A percentile compares a stretch with the other conserved stretches of the same genome.
phyloP scores from a whole-genome alignment of 108 stramenopile species.

The Cyclotella kingstonii region DNA sequence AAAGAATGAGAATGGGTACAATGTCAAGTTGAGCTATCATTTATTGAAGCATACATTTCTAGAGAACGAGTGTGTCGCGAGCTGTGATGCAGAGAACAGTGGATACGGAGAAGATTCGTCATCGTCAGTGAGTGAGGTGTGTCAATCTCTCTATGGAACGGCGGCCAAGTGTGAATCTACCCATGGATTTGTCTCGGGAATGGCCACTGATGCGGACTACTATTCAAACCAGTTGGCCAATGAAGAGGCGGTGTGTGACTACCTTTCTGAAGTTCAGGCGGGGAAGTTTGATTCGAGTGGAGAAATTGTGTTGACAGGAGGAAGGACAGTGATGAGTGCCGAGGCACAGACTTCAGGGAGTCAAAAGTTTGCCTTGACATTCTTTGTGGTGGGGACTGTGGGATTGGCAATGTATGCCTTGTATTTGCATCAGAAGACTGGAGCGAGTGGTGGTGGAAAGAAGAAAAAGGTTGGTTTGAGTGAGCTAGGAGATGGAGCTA shows the following conservation, averaged over 20 bases:
- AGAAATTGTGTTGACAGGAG: conserved; percentile 42
- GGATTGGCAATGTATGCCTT: conserved; percentile 73
- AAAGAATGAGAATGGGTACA: conserved; percentile 58
- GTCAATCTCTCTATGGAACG: conserved; percentile 62
- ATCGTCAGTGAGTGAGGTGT: conserved; percentile 53
- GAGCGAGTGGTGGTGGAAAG: not conserved
- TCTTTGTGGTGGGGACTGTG: conserved; percentile 72
- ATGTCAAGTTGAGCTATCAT: conserved; percentile 77
- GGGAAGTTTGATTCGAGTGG: conserved; percentile 45
- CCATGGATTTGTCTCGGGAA: conserved; percentile 62
- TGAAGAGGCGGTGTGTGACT: conserved; percentile 72
- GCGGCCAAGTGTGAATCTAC: conserved; percentile 80
- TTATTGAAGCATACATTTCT: conserved; percentile 80
- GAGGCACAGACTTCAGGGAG: conserved; percentile 54
- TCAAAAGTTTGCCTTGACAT: conserved; percentile 82
- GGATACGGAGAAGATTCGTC: conserved; percentile 25
- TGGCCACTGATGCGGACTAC: conserved; percentile 35
- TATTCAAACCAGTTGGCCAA: conserved; percentile 62
- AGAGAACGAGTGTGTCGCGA: conserved; percentile 49
- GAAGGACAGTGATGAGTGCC: conserved; percentile 9
- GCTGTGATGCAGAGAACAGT: conserved; percentile 46
- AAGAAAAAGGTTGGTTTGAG: not conserved
- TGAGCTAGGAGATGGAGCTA: not conserved
- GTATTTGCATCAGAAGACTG: conserved; percentile 5
- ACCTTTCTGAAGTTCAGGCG: conserved; percentile 28